Conservation (phyloP, 768 basidiomycete genomes). For the Xerocomus potaroensis region DNA sequence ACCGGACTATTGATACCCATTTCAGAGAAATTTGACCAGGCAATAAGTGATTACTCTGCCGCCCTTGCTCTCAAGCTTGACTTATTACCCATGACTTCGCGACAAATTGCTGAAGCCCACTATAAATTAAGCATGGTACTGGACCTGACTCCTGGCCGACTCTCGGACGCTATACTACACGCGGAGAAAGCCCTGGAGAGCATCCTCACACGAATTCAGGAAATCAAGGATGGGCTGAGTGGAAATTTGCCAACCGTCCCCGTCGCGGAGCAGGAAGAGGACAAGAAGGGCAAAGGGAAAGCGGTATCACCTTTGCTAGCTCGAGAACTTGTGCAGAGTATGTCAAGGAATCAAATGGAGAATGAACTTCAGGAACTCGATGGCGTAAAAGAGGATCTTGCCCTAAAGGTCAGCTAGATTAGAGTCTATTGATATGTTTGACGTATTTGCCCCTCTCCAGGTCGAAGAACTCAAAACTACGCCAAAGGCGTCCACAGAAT, state of each 20-base stretch:
- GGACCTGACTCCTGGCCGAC: conserved; percentile 82
- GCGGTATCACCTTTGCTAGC: conserved; percentile 36
- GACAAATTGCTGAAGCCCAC: conserved; percentile 90
- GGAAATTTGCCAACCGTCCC: conserved; percentile 35
- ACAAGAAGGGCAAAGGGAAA: conserved; percentile 71
- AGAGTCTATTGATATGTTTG: neutral
- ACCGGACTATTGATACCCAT: neutral
- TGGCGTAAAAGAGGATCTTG: conserved; percentile 75
- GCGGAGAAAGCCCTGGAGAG: conserved; percentile 78
- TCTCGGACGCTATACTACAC: conserved; percentile 77
- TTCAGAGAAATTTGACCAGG: conserved; percentile 93
- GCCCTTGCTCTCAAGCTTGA: conserved; percentile 69
- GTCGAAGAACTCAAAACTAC: conserved; percentile 87
- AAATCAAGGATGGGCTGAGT: conserved; percentile 47
- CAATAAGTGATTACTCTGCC: conserved; percentile 79
- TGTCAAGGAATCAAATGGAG: conserved; percentile 72
- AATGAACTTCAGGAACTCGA: conserved; percentile 75
- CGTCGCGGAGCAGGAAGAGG: conserved; percentile 30
- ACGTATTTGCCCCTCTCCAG: conserved; percentile 39
- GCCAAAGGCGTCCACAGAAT: conserved; percentile 56
- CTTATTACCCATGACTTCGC: conserved; percentile 80
- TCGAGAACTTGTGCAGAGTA: conserved; percentile 55
- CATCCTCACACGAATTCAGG: conserved; percentile 63
- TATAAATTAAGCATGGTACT: conserved; percentile 93
- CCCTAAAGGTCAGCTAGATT: conserved; percentile 58